phyloP scores from a whole-genome alignment of 148 eudicot species.

The Vaccinium macrocarpon region DNA sequence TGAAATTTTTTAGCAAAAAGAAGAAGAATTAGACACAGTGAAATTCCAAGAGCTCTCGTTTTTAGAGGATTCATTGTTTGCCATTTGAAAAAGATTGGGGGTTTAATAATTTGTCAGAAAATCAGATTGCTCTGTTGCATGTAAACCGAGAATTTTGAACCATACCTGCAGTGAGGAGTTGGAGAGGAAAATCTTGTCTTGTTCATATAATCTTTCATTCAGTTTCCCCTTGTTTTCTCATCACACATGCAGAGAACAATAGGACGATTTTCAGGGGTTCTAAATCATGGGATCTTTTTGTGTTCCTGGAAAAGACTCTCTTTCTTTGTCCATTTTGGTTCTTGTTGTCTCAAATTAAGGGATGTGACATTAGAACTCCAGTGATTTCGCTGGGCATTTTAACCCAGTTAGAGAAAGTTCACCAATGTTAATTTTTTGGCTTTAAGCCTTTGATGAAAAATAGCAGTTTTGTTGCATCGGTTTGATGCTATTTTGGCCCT shows the following conservation, averaged over 20 bases:
- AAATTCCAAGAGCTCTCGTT: not conserved
- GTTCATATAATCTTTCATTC: not conserved
- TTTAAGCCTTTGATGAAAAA: not conserved
- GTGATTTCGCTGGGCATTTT: not conserved
- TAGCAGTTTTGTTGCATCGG: not conserved
- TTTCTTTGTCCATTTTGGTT: not conserved
- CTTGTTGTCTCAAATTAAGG: not conserved
- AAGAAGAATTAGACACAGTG: not conserved
- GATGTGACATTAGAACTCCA: not conserved
- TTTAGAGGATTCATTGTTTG: not conserved
- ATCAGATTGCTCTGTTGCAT: not conserved
- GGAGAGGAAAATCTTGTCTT: not conserved
- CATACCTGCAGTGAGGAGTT: not conserved
- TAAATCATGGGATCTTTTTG: constrained; percentile 10
- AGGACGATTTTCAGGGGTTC: not conserved
- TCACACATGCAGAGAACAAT: not conserved
- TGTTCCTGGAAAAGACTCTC: constrained; percentile 25
- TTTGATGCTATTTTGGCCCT: not conserved
- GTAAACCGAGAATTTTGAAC: not conserved
- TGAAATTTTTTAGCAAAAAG: no score
- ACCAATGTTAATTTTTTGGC: not conserved
- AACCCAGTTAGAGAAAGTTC: not conserved
- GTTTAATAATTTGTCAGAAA: no score
- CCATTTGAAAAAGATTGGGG: not conserved
- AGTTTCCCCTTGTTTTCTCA: not conserved